Percentiles rank a stretch among this genome's conserved stretches.
phyloP scores from a whole-genome alignment of 2,329 filamentous ascomycete species.

The Colletotrichum salicis region DNA sequence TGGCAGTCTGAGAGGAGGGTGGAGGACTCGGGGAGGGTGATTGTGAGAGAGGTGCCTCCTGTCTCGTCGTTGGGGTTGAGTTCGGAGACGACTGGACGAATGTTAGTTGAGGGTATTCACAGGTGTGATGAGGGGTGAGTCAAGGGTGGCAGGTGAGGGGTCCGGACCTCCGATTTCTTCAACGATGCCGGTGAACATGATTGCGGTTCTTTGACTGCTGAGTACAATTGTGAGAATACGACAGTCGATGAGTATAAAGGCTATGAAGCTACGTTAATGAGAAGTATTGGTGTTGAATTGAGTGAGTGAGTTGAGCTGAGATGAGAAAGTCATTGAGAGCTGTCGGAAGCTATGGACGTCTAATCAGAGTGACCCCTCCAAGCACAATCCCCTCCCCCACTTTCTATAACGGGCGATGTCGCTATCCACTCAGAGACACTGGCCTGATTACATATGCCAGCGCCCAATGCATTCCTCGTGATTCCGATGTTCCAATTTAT shows the following conservation, averaged over 20 bases:
- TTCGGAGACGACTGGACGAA: slow-evolving; percentile 78
- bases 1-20: slow-evolving; percentile 85
- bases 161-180: slow-evolving; percentile 90
- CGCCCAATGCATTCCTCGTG: background rate
- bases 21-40: slow-evolving; percentile 73
- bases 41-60: slow-evolving; percentile 90
- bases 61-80: slow-evolving; percentile 84
- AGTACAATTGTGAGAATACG: too few relatives aligned
- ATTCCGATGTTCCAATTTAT: background rate
- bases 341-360: slow-evolving; percentile 21
- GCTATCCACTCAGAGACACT: background rate
- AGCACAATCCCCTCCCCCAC: slow-evolving; percentile 16
- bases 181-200: slow-evolving; percentile 96
- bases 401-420: slow-evolving; percentile 20
- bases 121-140: slow-evolving; percentile 18
- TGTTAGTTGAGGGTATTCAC: slow-evolving; percentile 35
- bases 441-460: background rate
- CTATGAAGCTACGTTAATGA: background rate
- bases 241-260: too few relatives aligned
- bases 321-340: slow-evolving; percentile 17
- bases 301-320: background rate
- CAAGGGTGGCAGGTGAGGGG: slow-evolving; percentile 36
- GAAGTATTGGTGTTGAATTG: background rate
- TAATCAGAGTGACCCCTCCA: slow-evolving; percentile 21
- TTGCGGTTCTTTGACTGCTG: slow-evolving; percentile 15